Evolutionary conservation across 768 basidiomycete species (phyloP).

Genomic region (Termitomyces sp.): DNA sequence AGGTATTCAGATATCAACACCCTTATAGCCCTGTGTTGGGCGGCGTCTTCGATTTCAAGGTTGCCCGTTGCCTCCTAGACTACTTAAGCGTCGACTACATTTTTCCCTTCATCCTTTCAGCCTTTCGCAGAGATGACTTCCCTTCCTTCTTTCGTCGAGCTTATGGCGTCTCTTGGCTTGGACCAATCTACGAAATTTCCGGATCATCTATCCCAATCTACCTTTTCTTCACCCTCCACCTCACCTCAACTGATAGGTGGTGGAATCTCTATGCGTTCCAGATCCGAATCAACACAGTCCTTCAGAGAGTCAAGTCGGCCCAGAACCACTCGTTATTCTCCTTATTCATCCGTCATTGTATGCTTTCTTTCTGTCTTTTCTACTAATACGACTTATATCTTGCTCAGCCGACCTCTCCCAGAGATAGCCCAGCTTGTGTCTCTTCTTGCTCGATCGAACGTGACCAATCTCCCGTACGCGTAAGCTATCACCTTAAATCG

Average conservation of each 20-base stretch:
- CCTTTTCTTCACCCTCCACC: conserved; percentile 38
- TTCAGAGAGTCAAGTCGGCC: conserved; percentile 35
- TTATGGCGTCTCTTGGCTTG: conserved; percentile 79
- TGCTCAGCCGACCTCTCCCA: conserved; percentile 33
- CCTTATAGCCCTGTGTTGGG: conserved; percentile 31
- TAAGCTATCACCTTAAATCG: conserved; percentile 12
- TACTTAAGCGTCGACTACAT: conserved; percentile 21
- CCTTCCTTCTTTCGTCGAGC: conserved; percentile 83
- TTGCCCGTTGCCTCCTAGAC: conserved; percentile 23
- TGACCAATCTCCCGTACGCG: conserved; percentile 31
- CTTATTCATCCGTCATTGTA: conserved; percentile 40
- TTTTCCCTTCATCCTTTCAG: conserved; percentile 22
- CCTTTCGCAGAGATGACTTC: conserved; percentile 47
- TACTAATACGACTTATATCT: background rate
- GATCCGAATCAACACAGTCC: conserved; percentile 39
- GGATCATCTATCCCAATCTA: conserved; percentile 30
- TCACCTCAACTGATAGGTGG: conserved; percentile 30
- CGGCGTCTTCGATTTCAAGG: conserved; percentile 22
- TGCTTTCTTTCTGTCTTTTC: conserved; percentile 14
- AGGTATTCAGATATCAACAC: conserved; percentile 23
- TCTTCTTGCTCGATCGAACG: conserved; percentile 32
- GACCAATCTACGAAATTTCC: conserved; percentile 31
- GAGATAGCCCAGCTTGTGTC: conserved; percentile 42
- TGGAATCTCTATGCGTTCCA: conserved; percentile 26
- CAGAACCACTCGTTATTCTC: conserved; percentile 38